Conservation (phyloP, 2,329 filamentous ascomycete species). For the Metarhizium humberi region DNA sequence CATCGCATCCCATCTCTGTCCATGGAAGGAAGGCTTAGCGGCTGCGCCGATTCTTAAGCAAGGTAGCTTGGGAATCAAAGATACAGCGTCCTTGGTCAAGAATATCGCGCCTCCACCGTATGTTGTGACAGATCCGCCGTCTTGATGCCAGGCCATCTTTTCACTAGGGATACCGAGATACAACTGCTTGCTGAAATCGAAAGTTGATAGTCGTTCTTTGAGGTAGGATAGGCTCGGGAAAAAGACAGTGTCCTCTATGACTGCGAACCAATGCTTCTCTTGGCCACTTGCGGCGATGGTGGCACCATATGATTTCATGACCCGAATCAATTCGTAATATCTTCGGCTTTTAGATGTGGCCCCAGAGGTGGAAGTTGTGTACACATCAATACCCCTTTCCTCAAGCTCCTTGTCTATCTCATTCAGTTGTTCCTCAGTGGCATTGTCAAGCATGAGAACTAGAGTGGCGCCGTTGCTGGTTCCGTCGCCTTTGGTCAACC, state of each 20-base stretch:
- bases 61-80: conserved; percentile 23
- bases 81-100: conserved; percentile 26
- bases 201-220: conserved; percentile 25
- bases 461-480: conserved; percentile 33
- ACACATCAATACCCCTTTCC: conserved; percentile 29
- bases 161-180: conserved; percentile 37
- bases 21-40: conserved; percentile 9
- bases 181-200: conserved; percentile 21
- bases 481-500: conserved; percentile 32
- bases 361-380: conserved; percentile 22
- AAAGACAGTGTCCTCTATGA: conserved; percentile 38
- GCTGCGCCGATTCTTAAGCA: conserved; percentile 21
- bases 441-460: conserved; percentile 31
- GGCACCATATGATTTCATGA: conserved; percentile 22
- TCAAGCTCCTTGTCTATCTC: conserved; percentile 21
- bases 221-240: conserved; percentile 32
- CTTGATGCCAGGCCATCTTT: conserved; percentile 31
- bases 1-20: conserved; percentile 29
- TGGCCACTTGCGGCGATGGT: conserved; percentile 25
- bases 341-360: conserved; percentile 21
- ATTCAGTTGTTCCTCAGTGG: conserved; percentile 21
- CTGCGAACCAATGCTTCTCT: conserved; percentile 30
- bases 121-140: conserved; percentile 25
- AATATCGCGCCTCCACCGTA: conserved; percentile 37
- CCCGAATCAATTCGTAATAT: conserved; percentile 28